Conservation (phyloP, 129 eudicot genomes). For the Ambrosia trifida region DNA sequence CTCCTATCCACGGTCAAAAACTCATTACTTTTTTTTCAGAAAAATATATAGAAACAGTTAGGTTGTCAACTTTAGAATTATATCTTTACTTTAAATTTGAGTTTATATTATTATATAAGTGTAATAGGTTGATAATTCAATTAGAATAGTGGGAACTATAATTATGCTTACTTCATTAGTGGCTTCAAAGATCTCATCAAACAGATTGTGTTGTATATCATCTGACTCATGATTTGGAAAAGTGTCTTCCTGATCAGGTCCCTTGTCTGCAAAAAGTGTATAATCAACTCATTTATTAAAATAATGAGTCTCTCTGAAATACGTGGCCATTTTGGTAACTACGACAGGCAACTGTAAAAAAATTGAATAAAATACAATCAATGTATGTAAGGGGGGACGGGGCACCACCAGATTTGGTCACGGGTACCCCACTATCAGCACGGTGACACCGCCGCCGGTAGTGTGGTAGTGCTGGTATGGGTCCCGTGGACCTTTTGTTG, state of each 20-base stretch:
- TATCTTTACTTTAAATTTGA: neutral
- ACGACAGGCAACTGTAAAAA: neutral
- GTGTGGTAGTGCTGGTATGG: too few species aligned
- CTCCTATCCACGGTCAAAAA: slow-evolving; percentile 33
- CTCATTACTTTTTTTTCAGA: neutral
- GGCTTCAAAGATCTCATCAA: slow-evolving; percentile 57
- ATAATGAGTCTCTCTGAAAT: neutral
- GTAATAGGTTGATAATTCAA: neutral
- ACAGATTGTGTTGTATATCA: slow-evolving; percentile 54
- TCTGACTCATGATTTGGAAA: slow-evolving; percentile 41
- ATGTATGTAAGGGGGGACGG: too few species aligned
- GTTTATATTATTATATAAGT: neutral
- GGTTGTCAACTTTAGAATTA: too few species aligned
- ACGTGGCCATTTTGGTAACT: neutral
- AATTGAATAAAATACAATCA: slow-evolving; percentile 1
- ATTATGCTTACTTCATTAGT: slow-evolving; percentile 55
- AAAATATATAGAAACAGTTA: neutral
- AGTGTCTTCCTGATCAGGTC: slow-evolving; percentile 41
- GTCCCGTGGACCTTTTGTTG: too few species aligned
- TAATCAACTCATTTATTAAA: neutral
- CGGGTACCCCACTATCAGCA: too few species aligned
- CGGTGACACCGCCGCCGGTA: too few species aligned
- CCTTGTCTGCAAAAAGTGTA: slow-evolving; percentile 46
- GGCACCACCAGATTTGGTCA: too few species aligned
- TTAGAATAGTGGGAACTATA: slow-evolving; percentile 9